phyloP scores from a whole-genome alignment of 129 eudicot genomes.

The Lonicera japonica region DNA sequence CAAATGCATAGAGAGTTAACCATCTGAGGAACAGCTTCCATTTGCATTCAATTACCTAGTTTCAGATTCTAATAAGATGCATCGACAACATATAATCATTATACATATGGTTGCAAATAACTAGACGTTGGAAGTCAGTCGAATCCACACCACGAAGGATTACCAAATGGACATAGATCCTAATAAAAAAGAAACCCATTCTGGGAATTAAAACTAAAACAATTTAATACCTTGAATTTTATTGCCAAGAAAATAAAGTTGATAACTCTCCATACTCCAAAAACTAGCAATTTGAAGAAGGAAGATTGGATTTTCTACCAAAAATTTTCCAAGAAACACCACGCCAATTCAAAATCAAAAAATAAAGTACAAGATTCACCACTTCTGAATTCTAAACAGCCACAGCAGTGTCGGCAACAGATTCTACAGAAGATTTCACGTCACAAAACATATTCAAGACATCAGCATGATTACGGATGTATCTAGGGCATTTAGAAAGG shows the following conservation, averaged over 20 bases:
- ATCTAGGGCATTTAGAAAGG: slow-evolving; percentile 65
- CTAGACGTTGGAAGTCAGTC: no score
- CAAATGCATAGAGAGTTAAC: no score
- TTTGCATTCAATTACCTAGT: no score
- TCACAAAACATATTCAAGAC: slow-evolving; percentile 58
- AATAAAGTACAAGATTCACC: slow-evolving; percentile 8
- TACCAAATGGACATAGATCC: no score
- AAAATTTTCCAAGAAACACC: slow-evolving; percentile 14
- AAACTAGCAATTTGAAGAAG: slow-evolving; percentile 12
- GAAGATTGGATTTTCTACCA: slow-evolving; percentile 21
- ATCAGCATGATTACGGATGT: slow-evolving; percentile 60
- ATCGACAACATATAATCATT: no score
- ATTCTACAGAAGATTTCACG: slow-evolving; percentile 27
- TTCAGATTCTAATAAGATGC: no score
- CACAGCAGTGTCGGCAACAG: slow-evolving; percentile 26
- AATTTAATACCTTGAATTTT: not conserved
- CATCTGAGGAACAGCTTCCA: no score
- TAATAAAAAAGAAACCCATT: no score
- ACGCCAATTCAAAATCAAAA: not conserved
- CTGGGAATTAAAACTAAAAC: no score
- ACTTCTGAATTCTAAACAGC: slow-evolving; percentile 24
- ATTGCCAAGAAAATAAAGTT: slow-evolving; percentile 14
- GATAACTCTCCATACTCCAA: slow-evolving; percentile 20
- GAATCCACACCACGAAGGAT: no score
- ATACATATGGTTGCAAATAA: no score